Conservation (phyloP, 192 early-diverging fungal species). For the Umbelopsis sp. region DNA sequence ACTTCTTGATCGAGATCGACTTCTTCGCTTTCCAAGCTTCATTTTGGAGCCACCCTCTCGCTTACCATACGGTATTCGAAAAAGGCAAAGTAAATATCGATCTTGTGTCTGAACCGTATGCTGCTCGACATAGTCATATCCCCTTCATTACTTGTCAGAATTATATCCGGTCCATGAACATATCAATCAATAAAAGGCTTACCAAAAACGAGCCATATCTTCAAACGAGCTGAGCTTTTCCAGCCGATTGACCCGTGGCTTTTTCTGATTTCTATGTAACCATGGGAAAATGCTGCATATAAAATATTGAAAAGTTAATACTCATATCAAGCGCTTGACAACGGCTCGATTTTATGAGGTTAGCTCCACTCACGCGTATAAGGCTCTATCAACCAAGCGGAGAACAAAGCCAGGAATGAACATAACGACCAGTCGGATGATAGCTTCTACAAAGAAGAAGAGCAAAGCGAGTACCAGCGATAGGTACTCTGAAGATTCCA, state of each 20-base stretch:
- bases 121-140: constrained; percentile 62
- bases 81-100: constrained; percentile 82
- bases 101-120: constrained; percentile 86
- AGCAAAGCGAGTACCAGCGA: constrained; percentile 60
- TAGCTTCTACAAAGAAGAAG: constrained; percentile 68
- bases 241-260: constrained; percentile 37
- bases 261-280: constrained; percentile 24
- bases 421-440: constrained; percentile 68
- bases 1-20: constrained; percentile 14
- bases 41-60: not conserved
- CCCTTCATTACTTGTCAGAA: constrained; percentile 21
- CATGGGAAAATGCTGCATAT: constrained; percentile 6
- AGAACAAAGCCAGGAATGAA: constrained; percentile 61
- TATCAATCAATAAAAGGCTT: not conserved
- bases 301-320: too few relatives aligned
- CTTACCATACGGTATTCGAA: constrained; percentile 69
- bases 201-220: constrained; percentile 49
- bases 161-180: too few relatives aligned
- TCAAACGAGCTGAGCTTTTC: constrained; percentile 40
- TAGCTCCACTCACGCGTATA: constrained; percentile 24
- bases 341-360: too few relatives aligned
- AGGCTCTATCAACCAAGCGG: constrained; percentile 31
- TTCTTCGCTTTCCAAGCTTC: constrained; percentile 6
- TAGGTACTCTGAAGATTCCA: constrained; percentile 50
- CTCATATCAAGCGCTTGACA: too few relatives aligned